Base-by-base conservation (phyloP, 2,329 filamentous ascomycete genomes). In the Triangularia verruculosa region DNA sequence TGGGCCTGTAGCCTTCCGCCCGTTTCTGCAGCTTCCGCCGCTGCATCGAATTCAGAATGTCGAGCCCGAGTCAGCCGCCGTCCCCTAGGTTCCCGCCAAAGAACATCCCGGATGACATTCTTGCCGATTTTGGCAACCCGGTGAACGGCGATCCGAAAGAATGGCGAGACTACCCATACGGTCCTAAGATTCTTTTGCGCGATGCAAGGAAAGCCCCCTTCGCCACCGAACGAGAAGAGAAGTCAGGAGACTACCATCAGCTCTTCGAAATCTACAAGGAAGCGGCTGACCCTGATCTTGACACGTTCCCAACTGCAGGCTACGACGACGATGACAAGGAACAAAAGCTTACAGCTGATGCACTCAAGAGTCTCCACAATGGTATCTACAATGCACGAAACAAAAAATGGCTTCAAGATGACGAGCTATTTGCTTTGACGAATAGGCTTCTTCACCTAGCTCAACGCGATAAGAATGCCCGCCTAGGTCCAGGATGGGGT, bases 381-480 rank as follows among this genome's bases (percentile, higher is more conserved):
- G 64, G 59, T 2, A 52, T 66, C 24, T 20, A 4, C 2, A 12
- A 7, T 0, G 34, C 32, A 3, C 47, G 64, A 1, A 13, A 2
- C 1, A 4, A 1, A 24, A 9, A 39, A 1, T 61, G 27, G 15
- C 15, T 64, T 22, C 6, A 2, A 1, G 30, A 4, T 1, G 34
- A 53, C 7, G 25, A 64, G 1, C 4, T 64, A 22, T 60, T 51
- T 43, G n/a, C 56, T 6, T 56, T 64, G 9, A 11, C 57, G 3
- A 25, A 34, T 9, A 30, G 59, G n/a, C 57, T 66, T 5, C 3
- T 64, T 1, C 34, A 51, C 2, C 62, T 55, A 59, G 17, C 25
- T 9, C 64, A 66, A n/a, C 57, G 56, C 11, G 54, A 64, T 2
- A 22, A n/a, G 7, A 12, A 12, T 3, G 61, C 64, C 11, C 58